Evolutionary conservation across 768 basidiomycete genomes (phyloP), one percentile per base, ranked within the genome.

Genomic region (Tulasnella sp.): DNA sequence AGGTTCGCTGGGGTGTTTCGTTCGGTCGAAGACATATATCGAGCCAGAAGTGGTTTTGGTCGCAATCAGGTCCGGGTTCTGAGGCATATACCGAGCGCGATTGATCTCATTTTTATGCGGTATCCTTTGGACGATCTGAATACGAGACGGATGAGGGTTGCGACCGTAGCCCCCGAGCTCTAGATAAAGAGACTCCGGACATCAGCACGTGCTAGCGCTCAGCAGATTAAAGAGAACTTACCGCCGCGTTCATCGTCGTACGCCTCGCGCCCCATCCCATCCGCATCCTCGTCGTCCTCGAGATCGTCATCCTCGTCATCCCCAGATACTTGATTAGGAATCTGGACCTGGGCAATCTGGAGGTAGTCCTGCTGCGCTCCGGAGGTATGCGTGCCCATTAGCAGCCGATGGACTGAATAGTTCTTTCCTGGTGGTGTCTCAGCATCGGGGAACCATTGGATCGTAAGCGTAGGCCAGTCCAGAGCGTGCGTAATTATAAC

Each of bases 401-500:
- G 91, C 74, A 99, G 88, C 51, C 97, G 92, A 84, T 99, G 98
- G 57, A 91, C 90, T 11, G 95, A 95, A 85, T 97, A 98, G n/a
- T 96, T 91, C 82, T 96, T 97, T 85, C 93, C 91, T 77, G 92
- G 86, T 26, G 95, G 93, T 96, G 90, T 89, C 85, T 98, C 94
- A 84, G 91, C 92, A 87, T 99, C 98, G 0, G 98, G 98, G 84
- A 99, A 93, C 98, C 98, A 99, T 85, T 99, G 98, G 84, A 94
- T 96, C 5, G 98, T 99, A 82, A 99, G 84, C 82, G 92, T 95
- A 26, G 98, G 98, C 98, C 98, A 99, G 85, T 98, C 95, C 73
- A 99, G 88, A 42, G 97, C 97, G 83, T 99, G 97, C 0, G 97
- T 98, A 82, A 99, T 92, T 80, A 99, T 94, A 32, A 97, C 88